Base-by-base conservation (phyloP, 2,329 filamentous ascomycete genomes). In the Pezicula neosporulosa region DNA sequence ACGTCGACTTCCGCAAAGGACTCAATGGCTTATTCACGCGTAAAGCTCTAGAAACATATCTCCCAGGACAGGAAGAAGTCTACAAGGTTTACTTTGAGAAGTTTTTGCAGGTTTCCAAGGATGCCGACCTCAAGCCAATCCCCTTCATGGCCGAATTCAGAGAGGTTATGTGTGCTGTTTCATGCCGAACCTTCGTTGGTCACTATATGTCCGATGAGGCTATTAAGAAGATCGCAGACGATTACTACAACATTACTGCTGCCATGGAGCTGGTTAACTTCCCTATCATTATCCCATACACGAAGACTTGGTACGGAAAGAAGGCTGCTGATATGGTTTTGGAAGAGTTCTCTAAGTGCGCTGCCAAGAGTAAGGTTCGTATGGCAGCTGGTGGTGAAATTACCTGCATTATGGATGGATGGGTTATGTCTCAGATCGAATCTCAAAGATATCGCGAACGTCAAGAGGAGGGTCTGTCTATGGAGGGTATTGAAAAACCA, bases 261-360 rank as follows among this genome's bases (percentile, higher is more conserved):
- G 94, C 94, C 19, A 82, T 97, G 60, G 94, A 99, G 72, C 82
- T 97, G 44, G 94, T 99, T 77, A 97, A 97, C 77, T 96, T 97
- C 77, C 93, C 94, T 53, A 88, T 97, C 72, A 97, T 97, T 68
- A 73, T 97, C 38, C 93, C 93, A 37, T 97, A 83, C 77, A 97
- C 92, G 68, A 93, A 91, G 77, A 91, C 91, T 5, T 97, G 91
- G 91, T 95, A 96, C 66, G 94, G 93, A 63, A 96, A 97, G 81
- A 95, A 92, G 76, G 90, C 91, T 28, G 86, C 93, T 52, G 90
- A 96, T 65, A 90, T 96, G 85, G 90, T 96, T 33, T 77, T 97
- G 59, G 81, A 80, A 45, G 92, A 96, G 69, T 97, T 97, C 66
- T 75, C 87, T 68, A 92, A 90, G 72, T 97, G 93, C 66, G 89